Conservation (phyloP, 805 yeast genomes). For the Candida verbasci region DNA sequence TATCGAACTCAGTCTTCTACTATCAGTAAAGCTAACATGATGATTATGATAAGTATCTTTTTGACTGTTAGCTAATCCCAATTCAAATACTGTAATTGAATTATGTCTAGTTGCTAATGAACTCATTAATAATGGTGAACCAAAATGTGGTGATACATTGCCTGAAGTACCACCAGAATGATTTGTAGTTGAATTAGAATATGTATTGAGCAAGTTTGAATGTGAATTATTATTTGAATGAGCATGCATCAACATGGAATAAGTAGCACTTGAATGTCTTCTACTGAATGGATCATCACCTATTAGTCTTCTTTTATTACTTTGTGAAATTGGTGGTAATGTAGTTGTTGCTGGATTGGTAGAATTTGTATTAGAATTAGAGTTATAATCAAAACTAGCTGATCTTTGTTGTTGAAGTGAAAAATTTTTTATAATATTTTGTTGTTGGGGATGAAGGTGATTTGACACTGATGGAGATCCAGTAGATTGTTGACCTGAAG, state of each 20-base stretch:
- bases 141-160: conserved; percentile 25
- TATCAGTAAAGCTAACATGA: conserved; percentile 18
- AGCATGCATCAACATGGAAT: conserved; percentile 11
- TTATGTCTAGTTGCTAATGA: conserved; percentile 32
- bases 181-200: conserved; percentile 4
- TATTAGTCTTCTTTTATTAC: conserved; percentile 22
- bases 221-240: conserved; percentile 14
- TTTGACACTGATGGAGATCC: no score
- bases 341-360: no score
- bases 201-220: conserved; percentile 14
- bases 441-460: conserved; percentile 2
- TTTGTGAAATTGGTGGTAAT: conserved; percentile 18
- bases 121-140: conserved; percentile 26
- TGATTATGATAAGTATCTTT: conserved; percentile 5
- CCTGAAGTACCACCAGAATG: conserved; percentile 6
- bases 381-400: conserved; percentile 21
- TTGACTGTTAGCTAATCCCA: conserved; percentile 10
- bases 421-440: background rate
- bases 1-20: conserved; percentile 35
- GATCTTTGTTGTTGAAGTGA: conserved; percentile 14
- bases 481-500: background rate
- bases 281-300: conserved; percentile 23
- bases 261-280: conserved; percentile 25
- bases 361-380: no score
- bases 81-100: conserved; percentile 33